Evolutionary conservation across 805 yeast genomes (phyloP).

Genomic region (Saccharomycopsis sp.): DNA sequence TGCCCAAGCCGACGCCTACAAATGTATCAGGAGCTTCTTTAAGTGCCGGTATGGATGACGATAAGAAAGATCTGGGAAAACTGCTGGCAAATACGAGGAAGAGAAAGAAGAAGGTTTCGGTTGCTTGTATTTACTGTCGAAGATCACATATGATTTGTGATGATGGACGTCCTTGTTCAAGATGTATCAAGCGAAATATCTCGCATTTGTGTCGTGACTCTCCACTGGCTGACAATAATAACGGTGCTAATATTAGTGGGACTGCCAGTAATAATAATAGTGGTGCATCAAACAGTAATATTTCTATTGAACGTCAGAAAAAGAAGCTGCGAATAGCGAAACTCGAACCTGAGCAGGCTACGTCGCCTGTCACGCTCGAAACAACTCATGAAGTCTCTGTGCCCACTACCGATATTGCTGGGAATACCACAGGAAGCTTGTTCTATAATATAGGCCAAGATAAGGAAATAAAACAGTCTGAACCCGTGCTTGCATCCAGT

Average conservation of each 20-base stretch:
- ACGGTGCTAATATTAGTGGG: background rate
- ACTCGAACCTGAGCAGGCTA: background rate
- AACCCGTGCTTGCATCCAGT: background rate
- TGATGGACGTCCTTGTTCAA: constrained; percentile 55
- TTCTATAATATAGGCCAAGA: background rate
- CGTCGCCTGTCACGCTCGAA: background rate
- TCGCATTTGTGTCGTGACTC: constrained; percentile 76
- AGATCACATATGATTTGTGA: constrained; percentile 94
- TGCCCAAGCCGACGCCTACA: background rate
- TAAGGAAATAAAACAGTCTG: background rate
- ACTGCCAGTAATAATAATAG: background rate
- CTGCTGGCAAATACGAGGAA: constrained; percentile 24
- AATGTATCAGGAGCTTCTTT: background rate
- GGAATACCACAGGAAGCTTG: background rate
- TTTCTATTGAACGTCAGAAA: background rate
- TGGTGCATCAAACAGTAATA: too few species aligned
- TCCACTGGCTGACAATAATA: background rate
- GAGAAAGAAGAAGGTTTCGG: constrained; percentile 36
- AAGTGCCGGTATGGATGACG: background rate
- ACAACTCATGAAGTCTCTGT: background rate
- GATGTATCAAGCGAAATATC: constrained; percentile 82
- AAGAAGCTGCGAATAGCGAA: background rate
- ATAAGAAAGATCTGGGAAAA: constrained; percentile 16
- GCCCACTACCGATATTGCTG: background rate
- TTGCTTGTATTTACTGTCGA: constrained; percentile 85